Percentiles rank a stretch among this genome's conserved stretches.
phyloP scores from a whole-genome alignment of 2,329 filamentous ascomycete genomes.

The Talaromyces islandicus region DNA sequence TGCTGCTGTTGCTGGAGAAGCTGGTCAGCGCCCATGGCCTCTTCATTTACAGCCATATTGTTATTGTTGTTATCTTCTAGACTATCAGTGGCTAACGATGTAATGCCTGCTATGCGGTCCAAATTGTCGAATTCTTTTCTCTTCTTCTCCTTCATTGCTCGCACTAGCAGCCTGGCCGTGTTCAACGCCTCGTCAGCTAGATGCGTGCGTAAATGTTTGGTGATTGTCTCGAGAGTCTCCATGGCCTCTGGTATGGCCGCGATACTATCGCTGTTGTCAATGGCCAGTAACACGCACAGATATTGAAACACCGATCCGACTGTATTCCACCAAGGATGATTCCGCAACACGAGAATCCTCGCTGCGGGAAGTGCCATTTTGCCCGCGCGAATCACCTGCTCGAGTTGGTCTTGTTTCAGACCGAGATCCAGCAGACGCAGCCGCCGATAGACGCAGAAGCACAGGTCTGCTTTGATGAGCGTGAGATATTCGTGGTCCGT shows the following conservation, averaged over 20 bases:
- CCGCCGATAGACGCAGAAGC: slow-evolving; percentile 33
- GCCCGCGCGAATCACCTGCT: slow-evolving; percentile 30
- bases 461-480: slow-evolving; percentile 23
- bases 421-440: slow-evolving; percentile 34
- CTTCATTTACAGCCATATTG: neutral
- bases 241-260: slow-evolving; percentile 30
- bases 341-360: slow-evolving; percentile 24
- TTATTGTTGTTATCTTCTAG: neutral
- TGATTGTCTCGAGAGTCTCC: slow-evolving; percentile 33
- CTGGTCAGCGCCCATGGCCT: neutral
- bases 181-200: slow-evolving; percentile 28
- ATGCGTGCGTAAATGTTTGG: slow-evolving; percentile 23
- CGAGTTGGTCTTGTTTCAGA: slow-evolving; percentile 31
- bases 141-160: slow-evolving; percentile 21
- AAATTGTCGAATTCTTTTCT: slow-evolving; percentile 16
- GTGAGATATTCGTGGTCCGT: slow-evolving; percentile 26
- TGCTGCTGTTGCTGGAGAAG: neutral
- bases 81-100: neutral
- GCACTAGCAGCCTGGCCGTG: slow-evolving; percentile 18
- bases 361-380: slow-evolving; percentile 29
- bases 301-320: slow-evolving; percentile 39
- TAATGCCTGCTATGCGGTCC: slow-evolving; percentile 8
- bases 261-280: slow-evolving; percentile 33
- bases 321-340: slow-evolving; percentile 40
- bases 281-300: slow-evolving; percentile 35